These are phyloP conservation scores for Microascus cirrosus DNA, from an alignment of 2,329 filamentous ascomycete species.

Conservation along the genomic window DNA sequence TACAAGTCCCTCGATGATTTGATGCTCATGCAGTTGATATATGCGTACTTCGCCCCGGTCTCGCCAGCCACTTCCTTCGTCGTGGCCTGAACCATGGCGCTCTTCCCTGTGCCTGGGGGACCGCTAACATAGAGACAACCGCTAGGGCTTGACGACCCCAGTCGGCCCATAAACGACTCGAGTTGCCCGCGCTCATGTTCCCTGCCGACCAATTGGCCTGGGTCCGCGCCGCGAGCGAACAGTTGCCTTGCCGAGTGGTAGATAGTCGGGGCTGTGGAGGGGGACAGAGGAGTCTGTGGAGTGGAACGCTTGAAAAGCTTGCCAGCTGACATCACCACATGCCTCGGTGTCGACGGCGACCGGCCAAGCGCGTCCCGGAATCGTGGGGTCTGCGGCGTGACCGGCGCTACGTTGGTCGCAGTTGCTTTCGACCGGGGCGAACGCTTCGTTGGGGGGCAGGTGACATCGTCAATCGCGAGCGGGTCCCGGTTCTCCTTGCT, in stretches of 20 bases:
- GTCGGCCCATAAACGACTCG: slow-evolving; percentile 54
- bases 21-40: slow-evolving; percentile 96
- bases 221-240: slow-evolving; percentile 70
- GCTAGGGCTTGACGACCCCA: slow-evolving; percentile 46
- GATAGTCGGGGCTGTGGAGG: slow-evolving; percentile 58
- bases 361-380: slow-evolving; percentile 68
- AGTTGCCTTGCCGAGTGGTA: slow-evolving; percentile 82
- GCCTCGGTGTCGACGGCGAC: slow-evolving; percentile 68
- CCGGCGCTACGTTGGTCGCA: slow-evolving; percentile 25
- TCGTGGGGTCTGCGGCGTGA: slow-evolving; percentile 63
- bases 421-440: slow-evolving; percentile 16
- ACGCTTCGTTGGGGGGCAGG: slow-evolving; percentile 11
- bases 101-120: slow-evolving; percentile 93
- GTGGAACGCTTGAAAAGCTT: slow-evolving; percentile 69
- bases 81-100: slow-evolving; percentile 78
- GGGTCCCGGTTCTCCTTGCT: slow-evolving; percentile 46
- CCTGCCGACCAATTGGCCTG: slow-evolving; percentile 66
- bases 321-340: slow-evolving; percentile 67
- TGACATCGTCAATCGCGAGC: slow-evolving; percentile 22
- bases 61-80: slow-evolving; percentile 45
- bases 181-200: slow-evolving; percentile 59
- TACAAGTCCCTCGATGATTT: slow-evolving; percentile 82
- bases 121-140: slow-evolving; percentile 93
- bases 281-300: slow-evolving; percentile 62
- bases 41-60: slow-evolving; percentile 54